These are phyloP conservation scores for Margaritispora aquatica DNA, from an alignment of 495 filamentous ascomycete genomes.

Conservation along the genomic window DNA sequence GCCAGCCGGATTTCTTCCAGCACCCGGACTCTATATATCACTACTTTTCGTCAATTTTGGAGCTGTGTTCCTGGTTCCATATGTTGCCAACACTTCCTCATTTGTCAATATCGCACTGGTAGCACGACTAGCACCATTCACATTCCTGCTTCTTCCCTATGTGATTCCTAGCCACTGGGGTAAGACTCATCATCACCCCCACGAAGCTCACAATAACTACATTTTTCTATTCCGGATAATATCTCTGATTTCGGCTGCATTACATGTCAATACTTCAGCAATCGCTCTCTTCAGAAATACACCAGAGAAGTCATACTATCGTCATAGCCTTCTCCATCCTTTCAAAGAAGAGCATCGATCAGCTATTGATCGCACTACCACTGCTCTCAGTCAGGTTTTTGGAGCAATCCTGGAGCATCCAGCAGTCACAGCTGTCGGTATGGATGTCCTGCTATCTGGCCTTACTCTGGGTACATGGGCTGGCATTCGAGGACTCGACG, in stretches of 20 bases:
- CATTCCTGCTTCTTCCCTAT: conserved; percentile 36
- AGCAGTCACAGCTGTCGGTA: conserved; percentile 38
- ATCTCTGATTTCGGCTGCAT: conserved; percentile 26
- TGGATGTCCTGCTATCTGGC: conserved; percentile 44
- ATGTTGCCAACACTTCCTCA: conserved; percentile 33
- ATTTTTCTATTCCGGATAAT: conserved; percentile 36
- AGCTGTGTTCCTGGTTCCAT: conserved; percentile 38
- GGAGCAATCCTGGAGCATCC: conserved; percentile 41
- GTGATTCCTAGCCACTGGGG: conserved; percentile 39
- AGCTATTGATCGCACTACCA: conserved; percentile 34
- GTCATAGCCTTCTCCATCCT: conserved; percentile 36
- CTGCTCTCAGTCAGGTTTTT: conserved; percentile 30
- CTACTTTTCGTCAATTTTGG: conserved; percentile 37
- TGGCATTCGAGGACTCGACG: conserved; percentile 40
- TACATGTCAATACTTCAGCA: conserved; percentile 35
- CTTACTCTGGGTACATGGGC: conserved; percentile 48
- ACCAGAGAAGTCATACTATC: conserved; percentile 37
- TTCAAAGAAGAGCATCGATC: conserved; percentile 34
- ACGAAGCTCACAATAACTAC: conserved; percentile 32
- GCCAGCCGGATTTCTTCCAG: conserved; percentile 41
- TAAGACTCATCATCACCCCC: conserved; percentile 29
- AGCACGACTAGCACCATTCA: conserved; percentile 41
- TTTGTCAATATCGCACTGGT: conserved; percentile 39
- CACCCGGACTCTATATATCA: conserved; percentile 32
- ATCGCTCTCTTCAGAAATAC: conserved; percentile 33